These are phyloP conservation scores for Heterobasidion parviporum DNA, from an alignment of 1,284 basidiomycete species.

Conservation along the genomic window DNA sequence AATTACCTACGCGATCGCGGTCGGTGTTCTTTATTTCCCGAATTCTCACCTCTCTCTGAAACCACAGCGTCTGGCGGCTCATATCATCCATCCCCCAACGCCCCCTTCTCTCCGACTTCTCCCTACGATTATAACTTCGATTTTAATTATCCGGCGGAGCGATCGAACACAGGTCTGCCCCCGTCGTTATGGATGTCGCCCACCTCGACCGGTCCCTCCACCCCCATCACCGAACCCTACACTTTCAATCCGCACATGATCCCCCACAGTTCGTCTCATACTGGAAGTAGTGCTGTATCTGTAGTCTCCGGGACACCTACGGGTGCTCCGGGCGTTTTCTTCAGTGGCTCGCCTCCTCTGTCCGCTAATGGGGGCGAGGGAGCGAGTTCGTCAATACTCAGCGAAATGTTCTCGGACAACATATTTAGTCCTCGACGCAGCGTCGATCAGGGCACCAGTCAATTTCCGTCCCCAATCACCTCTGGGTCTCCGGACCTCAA, in stretches of 20 bases:
- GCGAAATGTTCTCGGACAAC: constrained; percentile 66
- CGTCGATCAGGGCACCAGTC: constrained; percentile 36
- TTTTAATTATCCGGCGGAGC: constrained; percentile 35
- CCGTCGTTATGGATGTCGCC: constrained; percentile 80
- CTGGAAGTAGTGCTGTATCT: not conserved
- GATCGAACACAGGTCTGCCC: constrained; percentile 46
- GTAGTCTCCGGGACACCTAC: not conserved
- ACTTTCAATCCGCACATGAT: constrained; percentile 19
- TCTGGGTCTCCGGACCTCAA: constrained; percentile 64
- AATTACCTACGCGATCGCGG: not conserved
- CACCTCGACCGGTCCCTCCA: constrained; percentile 38
- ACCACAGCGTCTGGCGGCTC: constrained; percentile 8
- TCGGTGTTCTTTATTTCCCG: not conserved
- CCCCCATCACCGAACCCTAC: constrained; percentile 28
- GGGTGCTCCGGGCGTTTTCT: not conserved
- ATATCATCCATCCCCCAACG: constrained; percentile 7
- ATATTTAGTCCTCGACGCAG: constrained; percentile 39
- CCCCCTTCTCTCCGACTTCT: constrained; percentile 6
- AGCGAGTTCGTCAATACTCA: constrained; percentile 42
- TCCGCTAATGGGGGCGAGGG: constrained; percentile 17
- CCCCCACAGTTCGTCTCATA: constrained; percentile 17
- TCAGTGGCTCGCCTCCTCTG: constrained; percentile 14
- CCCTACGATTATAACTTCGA: constrained; percentile 8
- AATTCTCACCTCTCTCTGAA: not conserved
- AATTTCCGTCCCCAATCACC: constrained; percentile 53